Base-by-base conservation (phyloP, 2,329 filamentous ascomycete species). In the Camptophora hylomeconis region DNA sequence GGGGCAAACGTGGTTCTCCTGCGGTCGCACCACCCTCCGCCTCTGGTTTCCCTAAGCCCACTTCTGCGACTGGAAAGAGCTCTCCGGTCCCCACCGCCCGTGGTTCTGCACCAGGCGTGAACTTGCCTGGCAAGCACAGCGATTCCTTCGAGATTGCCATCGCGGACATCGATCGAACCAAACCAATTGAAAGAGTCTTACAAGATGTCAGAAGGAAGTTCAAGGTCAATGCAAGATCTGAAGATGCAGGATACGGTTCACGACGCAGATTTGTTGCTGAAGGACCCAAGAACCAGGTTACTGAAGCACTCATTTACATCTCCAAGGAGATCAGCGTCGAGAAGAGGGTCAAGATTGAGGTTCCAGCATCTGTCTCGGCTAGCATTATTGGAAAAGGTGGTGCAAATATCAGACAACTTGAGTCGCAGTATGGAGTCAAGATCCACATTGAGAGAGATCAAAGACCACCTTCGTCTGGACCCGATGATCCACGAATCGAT, bases 361-460 rank as follows among this genome's bases (percentile, higher is more conserved):
- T 98, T 40, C 89, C 87, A 29, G 70, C 77, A 26, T 87, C 83
- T 20, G 73, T 83, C 13, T 75, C 84, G 37, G 73, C 86, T 30
- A 79, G 87, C 55, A 86, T 98, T 55, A 95, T 98, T 51, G 92
- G 89, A 45, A 84, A 82, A 50, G 76, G 80, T 50, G 92, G 92
- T 34, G 72, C 82, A 15, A 87, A 79, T 37, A 92, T 98, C 52
- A 87, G 92, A 59, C 71, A 78, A 25, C 75, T 98, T 30, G 81
- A 87, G 57, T 81, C 87, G 54, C 78, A 80, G 54, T 89, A 84
- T 3, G 86, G 87, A 37, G 87, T 89, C 30, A 75, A 75, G 41
- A 86, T 98, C 48, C 82, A 92, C 51, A 72, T 98, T 36, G 86
- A 87, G 36, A 86, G 80, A 57, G 37, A 40, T 22, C 25, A 32